Evolutionary conservation across 1,139 yeast genomes (phyloP).

Genomic region (Zygoascus meyerae): DNA sequence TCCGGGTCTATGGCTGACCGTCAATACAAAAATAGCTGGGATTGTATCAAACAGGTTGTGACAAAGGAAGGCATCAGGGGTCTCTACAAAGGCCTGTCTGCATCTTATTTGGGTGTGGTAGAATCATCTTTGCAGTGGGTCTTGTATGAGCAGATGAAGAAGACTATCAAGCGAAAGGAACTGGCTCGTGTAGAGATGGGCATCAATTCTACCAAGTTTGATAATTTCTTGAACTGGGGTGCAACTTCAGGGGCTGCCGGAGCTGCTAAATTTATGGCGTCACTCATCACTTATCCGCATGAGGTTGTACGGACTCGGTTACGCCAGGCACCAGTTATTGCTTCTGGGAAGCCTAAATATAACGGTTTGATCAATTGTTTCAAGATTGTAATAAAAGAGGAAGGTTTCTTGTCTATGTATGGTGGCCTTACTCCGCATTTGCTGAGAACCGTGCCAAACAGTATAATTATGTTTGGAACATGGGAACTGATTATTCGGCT

Average conservation of each 20-base stretch:
- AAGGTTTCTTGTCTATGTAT: slow-evolving; percentile 88
- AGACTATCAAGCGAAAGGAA: slow-evolving; percentile 53
- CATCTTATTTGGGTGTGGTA: slow-evolving; percentile 88
- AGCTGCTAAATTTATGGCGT: slow-evolving; percentile 88
- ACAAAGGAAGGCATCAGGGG: slow-evolving; percentile 74
- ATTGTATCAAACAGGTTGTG: slow-evolving; percentile 67
- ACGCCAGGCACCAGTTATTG: slow-evolving; percentile 88
- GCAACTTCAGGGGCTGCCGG: slow-evolving; percentile 99
- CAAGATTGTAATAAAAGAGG: slow-evolving; percentile 75
- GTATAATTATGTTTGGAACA: slow-evolving; percentile 98
- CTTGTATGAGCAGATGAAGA: slow-evolving; percentile 89
- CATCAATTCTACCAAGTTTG: slow-evolving; percentile 44
- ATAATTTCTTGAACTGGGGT: slow-evolving; percentile 78
- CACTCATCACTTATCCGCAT: slow-evolving; percentile 91
- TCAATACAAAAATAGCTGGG: slow-evolving; percentile 76
- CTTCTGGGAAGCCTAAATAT: slow-evolving; percentile 77
- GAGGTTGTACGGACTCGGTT: slow-evolving; percentile 94
- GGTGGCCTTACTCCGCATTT: slow-evolving; percentile 97
- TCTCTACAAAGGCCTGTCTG: slow-evolving; percentile 82
- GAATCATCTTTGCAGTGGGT: slow-evolving; percentile 98
- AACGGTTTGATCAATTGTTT: slow-evolving; percentile 88
- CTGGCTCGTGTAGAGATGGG: slow-evolving; percentile 40
- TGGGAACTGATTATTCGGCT: slow-evolving; percentile 89
- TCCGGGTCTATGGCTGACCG: slow-evolving; percentile 41
- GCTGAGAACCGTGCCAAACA: slow-evolving; percentile 93